phyloP scores from a whole-genome alignment of 768 basidiomycete genomes.

The Stropharia rugosoannulata region DNA sequence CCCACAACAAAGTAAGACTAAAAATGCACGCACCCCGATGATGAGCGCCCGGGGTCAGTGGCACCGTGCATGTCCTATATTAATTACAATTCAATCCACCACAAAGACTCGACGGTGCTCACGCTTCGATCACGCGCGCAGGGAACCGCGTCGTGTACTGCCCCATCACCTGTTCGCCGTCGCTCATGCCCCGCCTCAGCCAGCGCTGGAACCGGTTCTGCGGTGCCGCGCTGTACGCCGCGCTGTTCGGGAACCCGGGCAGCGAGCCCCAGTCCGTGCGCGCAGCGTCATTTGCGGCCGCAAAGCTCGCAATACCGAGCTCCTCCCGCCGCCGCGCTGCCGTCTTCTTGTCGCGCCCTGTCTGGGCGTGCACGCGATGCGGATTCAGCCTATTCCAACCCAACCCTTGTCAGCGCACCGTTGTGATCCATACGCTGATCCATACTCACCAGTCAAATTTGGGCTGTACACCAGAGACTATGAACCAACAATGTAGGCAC shows the following conservation, averaged over 20 bases:
- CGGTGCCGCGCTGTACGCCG: constrained; percentile 42
- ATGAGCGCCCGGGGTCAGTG: constrained; percentile 47
- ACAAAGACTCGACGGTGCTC: constrained; percentile 15
- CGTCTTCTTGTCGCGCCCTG: constrained; percentile 31
- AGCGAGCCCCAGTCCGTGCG: constrained; percentile 12
- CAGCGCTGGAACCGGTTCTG: constrained; percentile 42
- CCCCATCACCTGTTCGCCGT: constrained; percentile 35
- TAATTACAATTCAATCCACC: background rate
- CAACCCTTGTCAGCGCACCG: no score
- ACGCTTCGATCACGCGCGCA: constrained; percentile 50
- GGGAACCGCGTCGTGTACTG: constrained; percentile 56
- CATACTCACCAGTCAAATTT: constrained; percentile 66
- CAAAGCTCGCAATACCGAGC: constrained; percentile 44
- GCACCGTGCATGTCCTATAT: constrained; percentile 52
- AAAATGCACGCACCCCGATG: constrained; percentile 43
- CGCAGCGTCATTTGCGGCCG: constrained; percentile 27
- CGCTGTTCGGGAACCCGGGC: constrained; percentile 49
- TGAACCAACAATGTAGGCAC: constrained; percentile 8
- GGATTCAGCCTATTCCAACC: constrained; percentile 56
- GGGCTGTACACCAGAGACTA: constrained; percentile 37
- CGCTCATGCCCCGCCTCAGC: constrained; percentile 22
- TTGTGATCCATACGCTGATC: background rate
- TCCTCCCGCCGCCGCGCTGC: constrained; percentile 31
- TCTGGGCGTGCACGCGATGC: constrained; percentile 36
- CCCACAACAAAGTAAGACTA: background rate